Conservation (phyloP, 2,329 filamentous ascomycete species). For the Helicocarpus griseus region DNA sequence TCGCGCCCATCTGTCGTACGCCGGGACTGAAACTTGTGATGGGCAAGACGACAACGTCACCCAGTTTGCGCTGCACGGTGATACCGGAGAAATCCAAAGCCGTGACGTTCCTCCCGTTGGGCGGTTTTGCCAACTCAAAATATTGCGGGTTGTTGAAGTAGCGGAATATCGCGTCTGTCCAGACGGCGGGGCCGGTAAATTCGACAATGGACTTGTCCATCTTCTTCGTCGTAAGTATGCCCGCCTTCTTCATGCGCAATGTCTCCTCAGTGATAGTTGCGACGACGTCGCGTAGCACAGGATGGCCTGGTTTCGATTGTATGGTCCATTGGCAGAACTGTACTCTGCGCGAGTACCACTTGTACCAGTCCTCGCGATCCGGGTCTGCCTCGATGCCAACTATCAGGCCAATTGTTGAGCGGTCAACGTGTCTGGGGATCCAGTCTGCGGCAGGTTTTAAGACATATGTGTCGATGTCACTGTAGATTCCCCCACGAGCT, state of each 20-base stretch:
- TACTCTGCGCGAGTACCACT: conserved; percentile 93
- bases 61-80: conserved; percentile 70
- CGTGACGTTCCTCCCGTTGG: conserved; percentile 63
- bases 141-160: conserved; percentile 89
- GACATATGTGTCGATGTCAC: conserved; percentile 83
- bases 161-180: conserved; percentile 85
- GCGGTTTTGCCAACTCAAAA: conserved; percentile 60
- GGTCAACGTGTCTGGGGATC: conserved; percentile 70
- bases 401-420: conserved; percentile 70
- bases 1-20: conserved; percentile 84
- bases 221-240: conserved; percentile 52
- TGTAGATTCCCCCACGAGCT: conserved; percentile 73
- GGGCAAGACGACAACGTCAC: conserved; percentile 85
- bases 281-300: conserved; percentile 79
- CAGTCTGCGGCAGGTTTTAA: conserved; percentile 76
- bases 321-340: conserved; percentile 99
- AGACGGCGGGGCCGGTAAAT: conserved; percentile 86
- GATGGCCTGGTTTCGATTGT: conserved; percentile 88
- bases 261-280: conserved; percentile 76
- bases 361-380: conserved; percentile 79
- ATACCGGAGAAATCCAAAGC: conserved; percentile 88
- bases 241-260: conserved; percentile 59
- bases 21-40: conserved; percentile 97
- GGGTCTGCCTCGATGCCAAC: conserved; percentile 95
- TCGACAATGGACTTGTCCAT: conserved; percentile 72